Evolutionary conservation across 345 rosid species (phyloP).

Genomic region (Acer negundo): DNA sequence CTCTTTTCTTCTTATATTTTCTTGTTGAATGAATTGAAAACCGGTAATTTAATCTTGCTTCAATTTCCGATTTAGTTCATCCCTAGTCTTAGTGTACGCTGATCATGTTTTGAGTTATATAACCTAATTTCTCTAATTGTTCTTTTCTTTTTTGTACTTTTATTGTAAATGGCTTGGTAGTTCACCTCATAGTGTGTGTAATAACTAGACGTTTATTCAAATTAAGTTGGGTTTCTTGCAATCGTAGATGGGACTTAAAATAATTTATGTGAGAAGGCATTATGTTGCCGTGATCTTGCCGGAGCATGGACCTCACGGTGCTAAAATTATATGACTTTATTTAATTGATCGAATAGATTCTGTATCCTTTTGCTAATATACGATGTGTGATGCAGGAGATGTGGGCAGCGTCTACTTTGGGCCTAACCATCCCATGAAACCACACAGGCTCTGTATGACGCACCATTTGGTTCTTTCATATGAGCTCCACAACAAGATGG

Average conservation of each 20-base stretch:
- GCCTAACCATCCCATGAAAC: slow-evolving; percentile 98
- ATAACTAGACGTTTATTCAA: no score
- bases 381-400: slow-evolving; percentile 58
- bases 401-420: slow-evolving; percentile 96
- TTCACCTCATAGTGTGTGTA: no score
- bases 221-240: no score
- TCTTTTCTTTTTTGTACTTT: no score
- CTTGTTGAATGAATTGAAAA: neutral
- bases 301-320: neutral
- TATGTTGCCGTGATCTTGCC: neutral
- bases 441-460: slow-evolving; percentile 96
- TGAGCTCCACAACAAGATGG: slow-evolving; percentile 94
- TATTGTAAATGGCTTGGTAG: no score
- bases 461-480: slow-evolving; percentile 97
- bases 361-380: neutral
- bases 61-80: neutral
- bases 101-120: neutral
- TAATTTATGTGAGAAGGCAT: neutral
- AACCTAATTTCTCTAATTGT: neutral
- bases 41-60: neutral
- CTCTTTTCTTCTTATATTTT: neutral
- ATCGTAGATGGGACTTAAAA: no score
- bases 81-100: neutral
- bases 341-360: neutral
- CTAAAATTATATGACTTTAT: neutral